Percentiles rank a stretch among this genome's conserved stretches.
These are phyloP conservation scores for Penicillium palitans DNA, from an alignment of 2,329 filamentous ascomycete genomes.

Conservation along the genomic window DNA sequence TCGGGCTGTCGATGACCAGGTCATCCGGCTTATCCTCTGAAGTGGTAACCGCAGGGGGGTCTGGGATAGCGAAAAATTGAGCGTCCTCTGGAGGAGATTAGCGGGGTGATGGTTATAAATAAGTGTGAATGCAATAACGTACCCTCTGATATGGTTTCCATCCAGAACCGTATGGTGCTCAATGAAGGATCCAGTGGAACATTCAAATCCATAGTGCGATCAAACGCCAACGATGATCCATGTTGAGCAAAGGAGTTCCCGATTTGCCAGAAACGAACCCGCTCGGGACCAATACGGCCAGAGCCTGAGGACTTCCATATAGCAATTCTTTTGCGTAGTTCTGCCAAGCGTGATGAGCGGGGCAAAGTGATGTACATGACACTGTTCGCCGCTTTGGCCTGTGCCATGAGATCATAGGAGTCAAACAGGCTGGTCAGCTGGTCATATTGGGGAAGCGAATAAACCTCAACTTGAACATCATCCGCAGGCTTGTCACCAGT, in stretches of 20 bases:
- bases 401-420: constrained; percentile 46
- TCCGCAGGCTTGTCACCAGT: constrained; percentile 13
- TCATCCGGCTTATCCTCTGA: constrained; percentile 35
- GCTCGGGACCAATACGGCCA: constrained; percentile 31
- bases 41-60: constrained; percentile 28
- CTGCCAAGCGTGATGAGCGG: constrained; percentile 34
- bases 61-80: constrained; percentile 39
- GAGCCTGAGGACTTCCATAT: constrained; percentile 30
- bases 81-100: constrained; percentile 31
- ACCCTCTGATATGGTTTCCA: constrained; percentile 42
- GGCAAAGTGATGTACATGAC: constrained; percentile 41
- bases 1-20: constrained; percentile 30
- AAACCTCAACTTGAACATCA: constrained; percentile 43
- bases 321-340: constrained; percentile 41
- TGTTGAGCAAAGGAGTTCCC: constrained; percentile 37
- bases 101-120: not conserved
- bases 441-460: constrained; percentile 38
- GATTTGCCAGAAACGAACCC: constrained; percentile 45
- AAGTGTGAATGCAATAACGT: constrained; percentile 7
- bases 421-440: constrained; percentile 43
- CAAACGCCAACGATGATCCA: constrained; percentile 37
- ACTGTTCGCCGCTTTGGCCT: constrained; percentile 35
- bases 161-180: constrained; percentile 39
- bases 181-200: constrained; percentile 30
- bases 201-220: constrained; percentile 36